Conservation (phyloP, 768 basidiomycete species). For the Termitomyces sp. region DNA sequence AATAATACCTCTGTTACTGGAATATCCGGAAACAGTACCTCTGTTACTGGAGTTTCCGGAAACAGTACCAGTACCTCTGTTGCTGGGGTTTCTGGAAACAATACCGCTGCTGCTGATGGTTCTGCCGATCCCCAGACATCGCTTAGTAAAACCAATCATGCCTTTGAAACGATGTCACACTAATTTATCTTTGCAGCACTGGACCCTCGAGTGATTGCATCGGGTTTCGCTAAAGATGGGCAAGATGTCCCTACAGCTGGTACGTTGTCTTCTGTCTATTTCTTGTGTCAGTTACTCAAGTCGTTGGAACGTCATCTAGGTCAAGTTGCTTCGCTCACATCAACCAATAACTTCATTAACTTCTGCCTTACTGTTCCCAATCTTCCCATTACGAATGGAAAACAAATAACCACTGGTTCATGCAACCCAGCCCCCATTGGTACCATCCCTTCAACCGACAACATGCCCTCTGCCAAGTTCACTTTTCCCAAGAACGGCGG, state of each 20-base stretch:
- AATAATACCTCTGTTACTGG: not conserved
- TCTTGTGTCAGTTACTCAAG: not conserved
- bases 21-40: not conserved
- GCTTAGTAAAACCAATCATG: constrained; percentile 27
- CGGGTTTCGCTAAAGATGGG: constrained; percentile 49
- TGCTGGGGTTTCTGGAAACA: constrained; percentile 11
- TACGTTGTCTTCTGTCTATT: constrained; percentile 11
- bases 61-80: constrained; percentile 2
- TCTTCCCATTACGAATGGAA: constrained; percentile 50
- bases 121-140: constrained; percentile 45
- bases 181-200: constrained; percentile 35
- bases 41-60: not conserved
- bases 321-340: constrained; percentile 46
- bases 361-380: constrained; percentile 40
- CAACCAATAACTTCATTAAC: constrained; percentile 61
- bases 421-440: constrained; percentile 58
- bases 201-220: constrained; percentile 47
- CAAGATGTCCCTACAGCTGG: constrained; percentile 37
- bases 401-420: constrained; percentile 44
- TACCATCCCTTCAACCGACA: constrained; percentile 40
- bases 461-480: constrained; percentile 46
- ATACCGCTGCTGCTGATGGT: not conserved
- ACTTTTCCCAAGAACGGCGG: constrained; percentile 37
- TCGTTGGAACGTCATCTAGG: constrained; percentile 23
- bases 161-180: not conserved